Conservation (phyloP, 768 basidiomycete genomes). For the Amanita exitialis region DNA sequence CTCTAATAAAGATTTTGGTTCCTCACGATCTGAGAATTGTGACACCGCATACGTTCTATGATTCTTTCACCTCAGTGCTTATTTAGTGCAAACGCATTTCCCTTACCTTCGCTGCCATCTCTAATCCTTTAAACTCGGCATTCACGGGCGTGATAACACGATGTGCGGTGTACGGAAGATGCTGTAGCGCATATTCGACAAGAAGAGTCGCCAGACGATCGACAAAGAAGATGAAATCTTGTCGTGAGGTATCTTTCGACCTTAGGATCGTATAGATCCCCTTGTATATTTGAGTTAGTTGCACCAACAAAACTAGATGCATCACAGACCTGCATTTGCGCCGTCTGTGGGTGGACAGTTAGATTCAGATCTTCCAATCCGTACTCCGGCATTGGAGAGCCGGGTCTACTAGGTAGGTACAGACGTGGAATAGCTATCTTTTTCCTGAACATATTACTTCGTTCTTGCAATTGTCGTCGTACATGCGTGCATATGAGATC, state of each 20-base stretch:
- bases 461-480: slow-evolving; percentile 71
- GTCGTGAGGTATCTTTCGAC: slow-evolving; percentile 54
- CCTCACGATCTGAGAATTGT: slow-evolving; percentile 80
- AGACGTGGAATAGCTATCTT: slow-evolving; percentile 53
- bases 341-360: slow-evolving; percentile 64
- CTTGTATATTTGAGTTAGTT: slow-evolving; percentile 24
- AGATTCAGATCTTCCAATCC: slow-evolving; percentile 40
- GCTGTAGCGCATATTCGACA: slow-evolving; percentile 75
- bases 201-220: slow-evolving; percentile 81
- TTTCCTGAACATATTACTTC: slow-evolving; percentile 62
- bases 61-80: slow-evolving; percentile 2
- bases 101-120: slow-evolving; percentile 48
- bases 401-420: slow-evolving; percentile 24
- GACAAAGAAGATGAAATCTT: slow-evolving; percentile 90
- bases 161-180: slow-evolving; percentile 62
- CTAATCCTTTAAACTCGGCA: slow-evolving; percentile 45
- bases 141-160: slow-evolving; percentile 61
- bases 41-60: slow-evolving; percentile 75
- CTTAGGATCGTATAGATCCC: slow-evolving; percentile 87
- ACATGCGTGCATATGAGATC: slow-evolving; percentile 92
- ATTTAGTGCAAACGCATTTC: background rate
- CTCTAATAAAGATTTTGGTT: slow-evolving; percentile 8
- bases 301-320: background rate
- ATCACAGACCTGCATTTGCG: slow-evolving; percentile 59
- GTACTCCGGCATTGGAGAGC: slow-evolving; percentile 26